phyloP scores from a whole-genome alignment of 495 filamentous ascomycete genomes.

The Choiromyces venosus region DNA sequence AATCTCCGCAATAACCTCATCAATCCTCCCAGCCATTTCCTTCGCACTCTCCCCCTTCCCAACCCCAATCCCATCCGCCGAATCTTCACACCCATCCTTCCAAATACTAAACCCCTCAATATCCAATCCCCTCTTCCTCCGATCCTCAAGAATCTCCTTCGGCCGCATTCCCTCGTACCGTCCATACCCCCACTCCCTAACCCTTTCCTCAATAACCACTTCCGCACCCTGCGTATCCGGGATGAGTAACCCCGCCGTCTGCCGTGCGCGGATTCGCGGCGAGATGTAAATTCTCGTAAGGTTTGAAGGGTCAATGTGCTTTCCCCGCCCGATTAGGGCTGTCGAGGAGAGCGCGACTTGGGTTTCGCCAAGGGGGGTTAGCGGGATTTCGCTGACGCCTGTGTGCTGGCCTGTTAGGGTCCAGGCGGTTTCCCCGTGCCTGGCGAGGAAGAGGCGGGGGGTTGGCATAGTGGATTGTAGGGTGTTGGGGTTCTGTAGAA shows the following conservation, averaged over 20 bases:
- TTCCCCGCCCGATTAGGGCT: constrained; percentile 74
- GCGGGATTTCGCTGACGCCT: constrained; percentile 73
- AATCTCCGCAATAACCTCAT: constrained; percentile 71
- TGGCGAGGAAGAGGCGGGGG: constrained; percentile 84
- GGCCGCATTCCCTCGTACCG: constrained; percentile 88
- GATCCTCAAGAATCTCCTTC: constrained; percentile 58
- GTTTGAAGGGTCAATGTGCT: constrained; percentile 77
- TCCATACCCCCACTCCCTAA: constrained; percentile 95
- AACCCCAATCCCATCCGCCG: constrained; percentile 42
- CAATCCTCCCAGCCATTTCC: constrained; percentile 63
- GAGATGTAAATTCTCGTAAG: constrained; percentile 84
- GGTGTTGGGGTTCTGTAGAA: background rate
- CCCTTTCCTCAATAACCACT: constrained; percentile 66
- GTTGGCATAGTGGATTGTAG: constrained; percentile 42
- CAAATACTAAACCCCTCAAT: constrained; percentile 70
- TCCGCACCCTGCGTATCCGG: constrained; percentile 47
- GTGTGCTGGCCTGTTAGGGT: constrained; percentile 90
- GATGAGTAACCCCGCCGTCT: constrained; percentile 80
- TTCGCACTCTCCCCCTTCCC: constrained; percentile 49
- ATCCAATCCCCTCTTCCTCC: constrained; percentile 58
- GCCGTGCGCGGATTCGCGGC: constrained; percentile 75
- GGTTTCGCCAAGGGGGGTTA: constrained; percentile 82
- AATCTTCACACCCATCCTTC: constrained; percentile 68
- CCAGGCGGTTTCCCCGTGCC: constrained; percentile 96
- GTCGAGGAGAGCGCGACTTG: constrained; percentile 73